Percentiles rank a stretch among this genome's conserved stretches.
Evolutionary conservation across 2,329 filamentous ascomycete species (phyloP).

Genomic region (Fusarium globosum): DNA sequence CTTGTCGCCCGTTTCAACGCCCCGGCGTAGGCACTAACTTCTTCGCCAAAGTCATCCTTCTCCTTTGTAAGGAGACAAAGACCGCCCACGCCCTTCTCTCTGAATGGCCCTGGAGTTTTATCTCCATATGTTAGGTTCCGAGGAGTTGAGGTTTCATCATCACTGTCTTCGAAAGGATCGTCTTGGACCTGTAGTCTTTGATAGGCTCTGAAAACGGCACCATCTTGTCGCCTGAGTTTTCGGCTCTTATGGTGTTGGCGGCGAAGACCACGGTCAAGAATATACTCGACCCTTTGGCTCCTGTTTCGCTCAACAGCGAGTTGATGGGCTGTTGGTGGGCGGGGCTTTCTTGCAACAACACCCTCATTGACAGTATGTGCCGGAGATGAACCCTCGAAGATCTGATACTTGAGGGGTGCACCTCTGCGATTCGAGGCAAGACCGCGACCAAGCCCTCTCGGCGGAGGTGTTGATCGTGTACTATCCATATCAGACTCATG

Average conservation of each 20-base stretch:
- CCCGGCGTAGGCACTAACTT: slow-evolving; percentile 73
- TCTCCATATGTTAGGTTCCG: slow-evolving; percentile 49
- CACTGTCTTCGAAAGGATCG: slow-evolving; percentile 71
- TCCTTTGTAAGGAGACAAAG: slow-evolving; percentile 71
- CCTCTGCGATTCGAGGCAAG: slow-evolving; percentile 53
- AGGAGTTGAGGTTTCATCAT: slow-evolving; percentile 63
- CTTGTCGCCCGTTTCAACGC: slow-evolving; percentile 72
- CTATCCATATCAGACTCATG: slow-evolving; percentile 64
- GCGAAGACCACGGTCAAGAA: slow-evolving; percentile 79
- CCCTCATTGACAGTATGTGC: slow-evolving; percentile 65
- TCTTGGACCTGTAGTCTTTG: slow-evolving; percentile 68
- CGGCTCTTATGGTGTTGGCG: slow-evolving; percentile 72
- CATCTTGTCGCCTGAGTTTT: slow-evolving; percentile 71
- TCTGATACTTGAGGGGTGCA: slow-evolving; percentile 67
- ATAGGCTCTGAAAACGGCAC: slow-evolving; percentile 74
- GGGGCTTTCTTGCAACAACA: slow-evolving; percentile 70
- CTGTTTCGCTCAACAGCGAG: slow-evolving; percentile 83
- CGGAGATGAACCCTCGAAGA: slow-evolving; percentile 71
- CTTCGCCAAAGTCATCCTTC: slow-evolving; percentile 80
- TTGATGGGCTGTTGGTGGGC: slow-evolving; percentile 84
- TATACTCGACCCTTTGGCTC: slow-evolving; percentile 82
- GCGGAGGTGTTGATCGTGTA: slow-evolving; percentile 57
- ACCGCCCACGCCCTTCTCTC: slow-evolving; percentile 70
- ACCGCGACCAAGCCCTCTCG: slow-evolving; percentile 46
- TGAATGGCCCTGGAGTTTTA: slow-evolving; percentile 55